These are phyloP conservation scores for Tubosaeta sp. DNA, from an alignment of 768 basidiomycete species.

Conservation along the genomic window DNA sequence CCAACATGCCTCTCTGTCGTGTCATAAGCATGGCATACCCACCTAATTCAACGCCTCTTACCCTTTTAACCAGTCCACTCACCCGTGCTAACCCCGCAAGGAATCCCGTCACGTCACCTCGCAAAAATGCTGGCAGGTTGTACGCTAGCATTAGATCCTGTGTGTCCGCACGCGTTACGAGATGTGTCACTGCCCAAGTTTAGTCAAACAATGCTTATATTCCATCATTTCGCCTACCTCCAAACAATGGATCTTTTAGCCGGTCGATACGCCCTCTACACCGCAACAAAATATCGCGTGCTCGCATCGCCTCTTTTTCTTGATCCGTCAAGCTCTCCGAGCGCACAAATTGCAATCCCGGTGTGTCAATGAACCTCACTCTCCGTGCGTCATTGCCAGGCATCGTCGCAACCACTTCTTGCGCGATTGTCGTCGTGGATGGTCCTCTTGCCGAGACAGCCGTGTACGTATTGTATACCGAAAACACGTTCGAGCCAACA, in stretches of 20 bases:
- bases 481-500: slow-evolving; percentile 43
- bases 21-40: slow-evolving; percentile 8
- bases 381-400: slow-evolving; percentile 35
- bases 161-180: slow-evolving; percentile 61
- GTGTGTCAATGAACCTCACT: slow-evolving; percentile 79
- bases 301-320: slow-evolving; percentile 27
- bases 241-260: slow-evolving; percentile 72
- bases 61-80: slow-evolving; percentile 74
- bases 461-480: slow-evolving; percentile 51
- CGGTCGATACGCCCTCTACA: slow-evolving; percentile 80
- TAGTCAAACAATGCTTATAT: slow-evolving; percentile 4
- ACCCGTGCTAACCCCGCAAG: slow-evolving; percentile 73
- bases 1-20: slow-evolving; percentile 62
- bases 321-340: slow-evolving; percentile 26
- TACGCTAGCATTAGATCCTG: slow-evolving; percentile 92
- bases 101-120: slow-evolving; percentile 67
- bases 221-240: slow-evolving; percentile 47
- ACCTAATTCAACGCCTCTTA: slow-evolving; percentile 23
- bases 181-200: slow-evolving; percentile 50
- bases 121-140: slow-evolving; percentile 72
- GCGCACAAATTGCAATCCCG: slow-evolving; percentile 64
- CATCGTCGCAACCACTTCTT: slow-evolving; percentile 51
- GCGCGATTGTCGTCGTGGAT: slow-evolving; percentile 65
- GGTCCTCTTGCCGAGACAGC: slow-evolving; percentile 51
- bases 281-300: slow-evolving; percentile 73